Conservation (phyloP, 129 eudicot species). For the Dittrichia graveolens region DNA sequence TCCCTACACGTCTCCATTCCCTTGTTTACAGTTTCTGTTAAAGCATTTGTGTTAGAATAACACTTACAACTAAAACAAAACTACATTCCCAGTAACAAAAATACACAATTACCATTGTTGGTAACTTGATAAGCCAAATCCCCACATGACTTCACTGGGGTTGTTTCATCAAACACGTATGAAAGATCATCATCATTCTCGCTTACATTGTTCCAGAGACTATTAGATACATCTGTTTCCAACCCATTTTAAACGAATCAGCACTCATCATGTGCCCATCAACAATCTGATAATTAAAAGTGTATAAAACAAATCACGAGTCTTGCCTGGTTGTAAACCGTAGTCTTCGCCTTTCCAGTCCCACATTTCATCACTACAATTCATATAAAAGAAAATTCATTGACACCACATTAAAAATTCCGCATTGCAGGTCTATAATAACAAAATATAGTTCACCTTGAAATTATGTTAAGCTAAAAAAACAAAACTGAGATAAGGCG, state of each 20-base stretch:
- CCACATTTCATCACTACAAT: slow-evolving; percentile 63
- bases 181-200: slow-evolving; percentile 52
- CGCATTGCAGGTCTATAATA: not conserved
- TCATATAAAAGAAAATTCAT: slow-evolving; percentile 3
- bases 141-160: slow-evolving; percentile 83
- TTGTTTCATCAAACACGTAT: slow-evolving; percentile 59
- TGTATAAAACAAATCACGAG: not conserved
- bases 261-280: not conserved
- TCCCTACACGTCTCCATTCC: slow-evolving; percentile 50
- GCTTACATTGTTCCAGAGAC: slow-evolving; percentile 50
- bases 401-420: not conserved
- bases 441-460: not conserved
- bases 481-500: not conserved
- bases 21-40: slow-evolving; percentile 52
- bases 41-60: slow-evolving; percentile 8
- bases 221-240: slow-evolving; percentile 51
- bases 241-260: slow-evolving; percentile 23
- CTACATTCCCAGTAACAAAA: slow-evolving; percentile 4
- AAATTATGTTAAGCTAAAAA: not conserved
- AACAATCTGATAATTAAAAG: not conserved
- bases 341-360: slow-evolving; percentile 66
- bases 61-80: not conserved
- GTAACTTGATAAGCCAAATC: slow-evolving; percentile 59
- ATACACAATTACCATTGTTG: slow-evolving; percentile 38
- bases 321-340: slow-evolving; percentile 49